Evolutionary conservation across 345 rosid species (phyloP).

Genomic region (Pelargonium nanum): DNA sequence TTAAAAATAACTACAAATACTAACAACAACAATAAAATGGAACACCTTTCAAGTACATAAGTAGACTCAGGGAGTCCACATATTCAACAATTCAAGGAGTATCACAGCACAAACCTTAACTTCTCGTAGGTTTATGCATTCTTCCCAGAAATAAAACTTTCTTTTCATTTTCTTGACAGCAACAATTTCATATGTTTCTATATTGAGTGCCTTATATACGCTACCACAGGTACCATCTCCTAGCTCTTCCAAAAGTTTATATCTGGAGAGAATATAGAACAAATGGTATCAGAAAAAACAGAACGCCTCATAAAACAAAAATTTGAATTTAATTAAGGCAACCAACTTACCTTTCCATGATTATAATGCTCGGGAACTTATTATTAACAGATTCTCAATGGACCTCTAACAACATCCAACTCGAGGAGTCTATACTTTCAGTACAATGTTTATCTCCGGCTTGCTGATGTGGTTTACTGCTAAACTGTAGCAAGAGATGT

Average conservation of each 20-base stretch:
- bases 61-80: neutral
- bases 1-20: neutral
- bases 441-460: conserved; percentile 24
- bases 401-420: conserved; percentile 45
- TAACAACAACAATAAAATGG: neutral
- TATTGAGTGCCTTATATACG: conserved; percentile 74
- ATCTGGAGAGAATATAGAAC: conserved; percentile 29
- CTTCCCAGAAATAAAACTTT: conserved; percentile 86
- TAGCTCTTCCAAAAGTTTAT: conserved; percentile 73
- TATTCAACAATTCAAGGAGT: neutral
- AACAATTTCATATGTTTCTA: conserved; percentile 68
- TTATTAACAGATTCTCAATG: conserved; percentile 43
- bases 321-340: conserved; percentile 4
- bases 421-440: conserved; percentile 39
- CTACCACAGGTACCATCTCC: conserved; percentile 97
- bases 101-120: conserved; percentile 48
- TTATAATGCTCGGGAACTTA: conserved; percentile 22
- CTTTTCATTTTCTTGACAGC: conserved; percentile 97
- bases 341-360: conserved; percentile 67
- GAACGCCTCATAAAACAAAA: neutral
- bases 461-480: conserved; percentile 35
- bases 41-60: too few relatives aligned
- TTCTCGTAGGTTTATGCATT: conserved; percentile 80
- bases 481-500: conserved; percentile 58
- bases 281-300: neutral